Percentiles rank a stretch among this genome's conserved stretches.
phyloP scores from a whole-genome alignment of 495 filamentous ascomycete species.

The Trichoderma reesei region DNA sequence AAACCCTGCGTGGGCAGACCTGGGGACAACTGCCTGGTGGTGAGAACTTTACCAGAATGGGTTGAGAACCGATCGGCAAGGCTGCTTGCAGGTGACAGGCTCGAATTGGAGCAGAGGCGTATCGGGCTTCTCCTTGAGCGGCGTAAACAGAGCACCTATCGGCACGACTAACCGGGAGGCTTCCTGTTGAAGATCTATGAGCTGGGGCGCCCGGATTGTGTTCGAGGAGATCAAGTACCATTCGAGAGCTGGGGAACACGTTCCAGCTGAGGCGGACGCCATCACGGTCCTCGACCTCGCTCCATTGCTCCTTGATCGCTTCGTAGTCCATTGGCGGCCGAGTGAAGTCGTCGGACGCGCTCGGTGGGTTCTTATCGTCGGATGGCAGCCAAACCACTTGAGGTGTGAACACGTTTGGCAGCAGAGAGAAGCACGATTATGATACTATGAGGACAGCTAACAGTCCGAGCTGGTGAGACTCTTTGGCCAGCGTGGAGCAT shows the following conservation, averaged over 20 bases:
- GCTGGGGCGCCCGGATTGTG: not conserved
- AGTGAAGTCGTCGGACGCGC: not conserved
- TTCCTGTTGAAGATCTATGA: slow-evolving; percentile 49
- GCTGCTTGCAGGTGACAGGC: slow-evolving; percentile 92
- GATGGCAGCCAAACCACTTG: not conserved
- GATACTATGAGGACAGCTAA: not conserved
- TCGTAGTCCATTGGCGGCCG: slow-evolving; percentile 42
- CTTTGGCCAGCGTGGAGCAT: not conserved
- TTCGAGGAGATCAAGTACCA: slow-evolving; percentile 47
- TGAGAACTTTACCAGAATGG: slow-evolving; percentile 69
- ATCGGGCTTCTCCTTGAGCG: slow-evolving; percentile 89
- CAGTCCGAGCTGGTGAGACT: not conserved
- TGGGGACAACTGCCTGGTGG: not conserved
- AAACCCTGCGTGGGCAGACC: not conserved
- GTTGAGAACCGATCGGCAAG: slow-evolving; percentile 93
- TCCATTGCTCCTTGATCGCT: slow-evolving; percentile 89
- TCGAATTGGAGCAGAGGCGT: slow-evolving; percentile 89
- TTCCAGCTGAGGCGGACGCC: slow-evolving; percentile 98
- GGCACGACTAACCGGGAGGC: slow-evolving; percentile 94
- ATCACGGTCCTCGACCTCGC: slow-evolving; percentile 93
- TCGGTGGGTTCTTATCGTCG: not conserved
- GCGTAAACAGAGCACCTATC: slow-evolving; percentile 93
- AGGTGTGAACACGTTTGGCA: not conserved
- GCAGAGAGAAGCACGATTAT: not conserved
- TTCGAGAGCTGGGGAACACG: slow-evolving; percentile 95